Conservation (phyloP, 2,329 filamentous ascomycete genomes). For the Trichocomaceae sp. region DNA sequence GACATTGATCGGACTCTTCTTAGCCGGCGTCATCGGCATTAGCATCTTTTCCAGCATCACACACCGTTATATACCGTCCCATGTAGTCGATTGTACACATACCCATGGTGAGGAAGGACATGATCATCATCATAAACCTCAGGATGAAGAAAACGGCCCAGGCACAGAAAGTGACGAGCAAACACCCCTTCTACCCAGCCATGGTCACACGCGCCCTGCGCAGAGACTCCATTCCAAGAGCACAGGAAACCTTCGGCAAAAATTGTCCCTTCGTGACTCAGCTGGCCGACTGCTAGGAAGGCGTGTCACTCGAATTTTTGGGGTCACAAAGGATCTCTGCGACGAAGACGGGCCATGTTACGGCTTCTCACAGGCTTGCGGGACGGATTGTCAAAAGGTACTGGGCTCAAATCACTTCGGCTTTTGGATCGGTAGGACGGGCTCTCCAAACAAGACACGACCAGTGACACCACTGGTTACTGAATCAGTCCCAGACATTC, state of each 20-base stretch:
- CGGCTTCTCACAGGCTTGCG: conserved; percentile 56
- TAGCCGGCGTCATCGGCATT: conserved; percentile 43
- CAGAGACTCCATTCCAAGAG: conserved; percentile 13
- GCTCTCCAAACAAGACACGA: background rate
- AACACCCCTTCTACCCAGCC: conserved; percentile 27
- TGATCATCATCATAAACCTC: conserved; percentile 19
- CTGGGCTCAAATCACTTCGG: conserved; percentile 16
- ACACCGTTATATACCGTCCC: conserved; percentile 44
- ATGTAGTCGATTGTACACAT: conserved; percentile 45
- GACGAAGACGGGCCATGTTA: conserved; percentile 55
- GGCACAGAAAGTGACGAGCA: conserved; percentile 20
- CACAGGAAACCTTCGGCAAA: conserved; percentile 15
- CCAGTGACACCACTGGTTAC: conserved; percentile 2
- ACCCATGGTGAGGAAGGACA: conserved; percentile 29
- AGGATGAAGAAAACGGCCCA: conserved; percentile 14
- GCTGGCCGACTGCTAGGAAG: conserved; percentile 31
- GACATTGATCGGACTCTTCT: conserved; percentile 40
- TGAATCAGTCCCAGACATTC: background rate
- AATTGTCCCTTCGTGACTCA: conserved; percentile 24
- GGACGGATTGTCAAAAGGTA: conserved; percentile 53
- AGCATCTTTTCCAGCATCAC: conserved; percentile 40
- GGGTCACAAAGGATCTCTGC: conserved; percentile 45
- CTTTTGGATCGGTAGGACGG: conserved; percentile 11
- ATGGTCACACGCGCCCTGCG: conserved; percentile 13
- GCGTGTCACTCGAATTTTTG: conserved; percentile 45